Evolutionary conservation across 169 alveolate genomes (phyloP).

Genomic region (Cryptosporidium muris): DNA sequence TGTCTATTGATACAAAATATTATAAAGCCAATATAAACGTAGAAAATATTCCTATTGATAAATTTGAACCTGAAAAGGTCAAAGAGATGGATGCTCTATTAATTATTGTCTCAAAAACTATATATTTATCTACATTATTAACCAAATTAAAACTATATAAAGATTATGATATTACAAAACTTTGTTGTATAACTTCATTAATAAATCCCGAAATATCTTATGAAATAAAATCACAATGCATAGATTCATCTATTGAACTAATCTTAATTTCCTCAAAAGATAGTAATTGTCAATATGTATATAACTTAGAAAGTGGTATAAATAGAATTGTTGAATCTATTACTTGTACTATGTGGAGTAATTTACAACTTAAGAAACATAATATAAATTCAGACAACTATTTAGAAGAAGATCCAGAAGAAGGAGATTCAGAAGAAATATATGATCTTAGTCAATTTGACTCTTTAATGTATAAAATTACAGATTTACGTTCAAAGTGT

Average conservation of each 20-base stretch:
- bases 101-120: too few relatives aligned
- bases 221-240: conserved; percentile 6
- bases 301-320: neutral
- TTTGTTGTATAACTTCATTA: neutral
- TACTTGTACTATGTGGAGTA: conserved; percentile 43
- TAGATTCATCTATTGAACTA: conserved; percentile 8
- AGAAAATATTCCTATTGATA: too few relatives aligned
- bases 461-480: conserved; percentile 2
- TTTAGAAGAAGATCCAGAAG: neutral
- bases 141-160: too few relatives aligned
- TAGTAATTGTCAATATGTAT: neutral
- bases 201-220: neutral
- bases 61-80: too few relatives aligned
- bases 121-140: too few relatives aligned
- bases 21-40: too few relatives aligned
- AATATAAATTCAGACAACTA: neutral
- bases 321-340: conserved; percentile 31
- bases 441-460: conserved; percentile 7
- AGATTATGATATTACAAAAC: conserved; percentile 19
- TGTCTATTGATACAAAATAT: too few relatives aligned
- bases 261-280: neutral
- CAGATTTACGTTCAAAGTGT: neutral
- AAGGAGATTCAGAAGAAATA: neutral
- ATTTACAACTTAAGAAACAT: neutral
- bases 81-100: too few relatives aligned